phyloP scores from a whole-genome alignment of 2,329 filamentous ascomycete genomes.

The Cercospora sp. region DNA sequence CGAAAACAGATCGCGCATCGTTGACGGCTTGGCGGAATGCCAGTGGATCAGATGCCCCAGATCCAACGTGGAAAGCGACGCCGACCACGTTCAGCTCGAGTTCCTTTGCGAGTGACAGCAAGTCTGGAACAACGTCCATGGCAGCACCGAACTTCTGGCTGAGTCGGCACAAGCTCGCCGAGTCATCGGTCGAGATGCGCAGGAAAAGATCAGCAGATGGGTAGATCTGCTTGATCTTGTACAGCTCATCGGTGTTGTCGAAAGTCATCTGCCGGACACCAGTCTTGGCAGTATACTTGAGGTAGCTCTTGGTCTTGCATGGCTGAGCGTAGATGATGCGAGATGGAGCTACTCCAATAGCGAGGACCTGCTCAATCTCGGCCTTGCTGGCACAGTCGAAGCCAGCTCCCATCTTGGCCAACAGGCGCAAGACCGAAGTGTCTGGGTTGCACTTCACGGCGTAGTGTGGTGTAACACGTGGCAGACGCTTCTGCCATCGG shows the following conservation, averaged over 20 bases:
- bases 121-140: constrained; percentile 74
- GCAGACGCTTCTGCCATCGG: constrained; percentile 93
- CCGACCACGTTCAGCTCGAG: constrained; percentile 89
- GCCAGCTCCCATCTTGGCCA: constrained; percentile 84
- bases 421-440: constrained; percentile 80
- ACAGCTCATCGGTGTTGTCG: constrained; percentile 95
- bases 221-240: constrained; percentile 93
- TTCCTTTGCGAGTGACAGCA: constrained; percentile 77
- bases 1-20: constrained; percentile 86
- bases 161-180: constrained; percentile 86
- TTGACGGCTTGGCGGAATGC: constrained; percentile 88
- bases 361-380: constrained; percentile 90
- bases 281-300: constrained; percentile 81
- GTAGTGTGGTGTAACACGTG: constrained; percentile 93
- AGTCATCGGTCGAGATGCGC: constrained; percentile 95
- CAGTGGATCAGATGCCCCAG: constrained; percentile 88
- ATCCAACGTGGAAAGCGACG: constrained; percentile 97
- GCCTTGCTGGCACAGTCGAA: constrained; percentile 98
- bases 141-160: constrained; percentile 97
- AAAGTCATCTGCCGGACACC: constrained; percentile 99
- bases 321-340: constrained; percentile 99
- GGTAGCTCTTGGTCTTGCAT: constrained; percentile 98
- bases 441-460: constrained; percentile 99
- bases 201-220: constrained; percentile 88
- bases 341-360: constrained; percentile 76